These are phyloP conservation scores for Cydonia oblonga DNA, from an alignment of 331 rosid genomes.

Conservation along the genomic window DNA sequence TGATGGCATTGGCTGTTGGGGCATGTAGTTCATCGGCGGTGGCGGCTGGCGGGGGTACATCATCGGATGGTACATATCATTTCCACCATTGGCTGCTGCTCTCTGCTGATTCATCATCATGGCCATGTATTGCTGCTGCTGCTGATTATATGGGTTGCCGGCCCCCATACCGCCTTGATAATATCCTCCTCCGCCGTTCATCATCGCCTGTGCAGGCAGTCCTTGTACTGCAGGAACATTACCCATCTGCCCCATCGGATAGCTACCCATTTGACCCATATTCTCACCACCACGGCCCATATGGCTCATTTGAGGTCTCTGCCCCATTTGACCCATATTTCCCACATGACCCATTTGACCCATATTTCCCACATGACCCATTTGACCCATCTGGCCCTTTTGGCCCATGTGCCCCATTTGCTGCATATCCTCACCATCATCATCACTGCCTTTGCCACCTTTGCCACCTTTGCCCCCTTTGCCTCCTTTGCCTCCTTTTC, in stretches of 20 bases:
- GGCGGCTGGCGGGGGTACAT: constrained; percentile 45
- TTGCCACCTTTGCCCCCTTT: neutral
- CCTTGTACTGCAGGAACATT: constrained; percentile 71
- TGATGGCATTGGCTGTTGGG: constrained; percentile 38
- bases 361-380: constrained; percentile 1
- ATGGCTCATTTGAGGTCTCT: neutral
- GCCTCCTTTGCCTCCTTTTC: neutral
- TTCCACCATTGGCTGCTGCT: constrained; percentile 28
- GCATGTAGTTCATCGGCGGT: constrained; percentile 41
- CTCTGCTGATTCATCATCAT: constrained; percentile 66
- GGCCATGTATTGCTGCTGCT: constrained; percentile 58
- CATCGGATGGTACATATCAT: constrained; percentile 65
- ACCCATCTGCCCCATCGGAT: constrained; percentile 32
- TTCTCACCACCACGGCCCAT: neutral
- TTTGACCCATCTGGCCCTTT: constrained; percentile 10
- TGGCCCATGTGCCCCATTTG: constrained; percentile 1
- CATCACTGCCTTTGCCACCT: neutral
- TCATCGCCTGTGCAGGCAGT: constrained; percentile 48
- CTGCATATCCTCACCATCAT: constrained; percentile 1
- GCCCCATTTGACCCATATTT: constrained; percentile 3
- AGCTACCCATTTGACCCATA: neutral
- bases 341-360: neutral
- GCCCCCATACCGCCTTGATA: constrained; percentile 37
- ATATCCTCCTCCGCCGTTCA: constrained; percentile 55
- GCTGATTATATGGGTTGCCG: constrained; percentile 24